A percentile compares a stretch with the other conserved stretches of the same genome.
Conservation (phyloP, 371 early-diverging fungal species). For the Circinella umbellata region DNA sequence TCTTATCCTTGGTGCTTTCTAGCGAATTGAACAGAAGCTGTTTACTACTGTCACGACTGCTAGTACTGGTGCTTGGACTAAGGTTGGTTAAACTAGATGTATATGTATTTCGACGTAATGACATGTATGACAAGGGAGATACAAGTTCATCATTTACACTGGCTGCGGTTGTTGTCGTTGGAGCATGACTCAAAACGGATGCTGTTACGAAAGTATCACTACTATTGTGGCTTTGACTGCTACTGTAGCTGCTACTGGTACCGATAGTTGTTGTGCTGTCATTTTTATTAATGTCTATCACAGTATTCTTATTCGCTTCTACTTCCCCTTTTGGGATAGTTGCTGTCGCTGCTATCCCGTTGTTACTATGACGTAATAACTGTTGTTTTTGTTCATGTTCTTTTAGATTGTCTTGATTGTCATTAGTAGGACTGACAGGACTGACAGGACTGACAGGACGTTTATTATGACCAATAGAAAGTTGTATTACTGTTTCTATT, state of each 20-base stretch:
- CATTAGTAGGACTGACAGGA: constrained; percentile 1
- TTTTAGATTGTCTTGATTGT: not conserved
- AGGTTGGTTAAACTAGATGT: constrained; percentile 12
- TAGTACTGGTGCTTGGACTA: constrained; percentile 18
- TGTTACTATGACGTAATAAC: too few species aligned
- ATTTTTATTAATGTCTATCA: not conserved
- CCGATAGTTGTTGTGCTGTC: constrained; percentile 8
- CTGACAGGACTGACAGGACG: constrained; percentile 17
- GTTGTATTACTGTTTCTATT: constrained; percentile 18
- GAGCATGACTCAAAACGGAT: constrained; percentile 20
- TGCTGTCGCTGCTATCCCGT: not conserved
- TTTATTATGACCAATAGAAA: constrained; percentile 15
- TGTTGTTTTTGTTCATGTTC: not conserved
- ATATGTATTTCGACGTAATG: constrained; percentile 3
- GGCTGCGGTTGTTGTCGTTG: constrained; percentile 12
- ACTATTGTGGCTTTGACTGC: constrained; percentile 4
- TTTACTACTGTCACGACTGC: constrained; percentile 16
- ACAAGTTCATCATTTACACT: constrained; percentile 18
- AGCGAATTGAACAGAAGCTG: constrained; percentile 13
- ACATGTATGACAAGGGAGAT: constrained; percentile 9
- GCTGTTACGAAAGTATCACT: constrained; percentile 10
- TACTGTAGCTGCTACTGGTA: constrained; percentile 6
- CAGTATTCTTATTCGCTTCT: not conserved
- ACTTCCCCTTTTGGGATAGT: constrained; percentile 5
- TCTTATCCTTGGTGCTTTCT: not conserved